These are phyloP conservation scores for Zoysia matrella DNA, from an alignment of 202 grass and related monocot genomes.

Conservation along the genomic window DNA sequence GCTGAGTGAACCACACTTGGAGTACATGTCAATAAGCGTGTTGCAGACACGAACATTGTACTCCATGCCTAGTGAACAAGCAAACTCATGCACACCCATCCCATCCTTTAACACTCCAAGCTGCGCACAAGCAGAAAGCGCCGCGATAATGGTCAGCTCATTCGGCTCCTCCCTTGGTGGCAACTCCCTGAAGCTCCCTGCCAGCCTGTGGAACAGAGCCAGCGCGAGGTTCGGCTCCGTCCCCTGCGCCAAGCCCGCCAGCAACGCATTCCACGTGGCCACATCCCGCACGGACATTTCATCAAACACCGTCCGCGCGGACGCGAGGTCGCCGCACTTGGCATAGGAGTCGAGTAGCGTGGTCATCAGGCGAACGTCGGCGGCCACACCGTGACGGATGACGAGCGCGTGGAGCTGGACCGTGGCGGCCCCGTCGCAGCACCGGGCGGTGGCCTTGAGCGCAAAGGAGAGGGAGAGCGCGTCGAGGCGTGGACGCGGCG, in stretches of 20 bases:
- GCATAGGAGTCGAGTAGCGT: constrained; percentile 72
- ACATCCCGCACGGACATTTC: constrained; percentile 67
- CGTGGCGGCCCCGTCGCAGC: constrained; percentile 43
- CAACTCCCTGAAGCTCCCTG: too few relatives aligned
- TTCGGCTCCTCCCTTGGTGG: not conserved
- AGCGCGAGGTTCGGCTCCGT: constrained; percentile 47
- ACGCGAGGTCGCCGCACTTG: constrained; percentile 44
- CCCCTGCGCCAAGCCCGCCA: constrained; percentile 65
- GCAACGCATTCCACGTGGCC: constrained; percentile 68
- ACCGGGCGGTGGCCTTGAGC: constrained; percentile 69
- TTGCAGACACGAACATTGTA: constrained; percentile 62
- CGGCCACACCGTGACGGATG: constrained; percentile 53
- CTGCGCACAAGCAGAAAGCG: constrained; percentile 74
- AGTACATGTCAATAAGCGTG: constrained; percentile 82
- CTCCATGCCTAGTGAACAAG: constrained; percentile 38
- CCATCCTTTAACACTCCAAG: constrained; percentile 59
- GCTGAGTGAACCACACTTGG: constrained; percentile 77
- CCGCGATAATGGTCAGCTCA: constrained; percentile 61
- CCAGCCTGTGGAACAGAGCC: too few relatives aligned
- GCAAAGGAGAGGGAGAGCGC: constrained; percentile 89
- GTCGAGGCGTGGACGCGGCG: constrained; percentile 55
- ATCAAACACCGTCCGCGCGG: constrained; percentile 63
- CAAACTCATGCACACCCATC: constrained; percentile 57
- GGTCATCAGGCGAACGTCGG: constrained; percentile 65
- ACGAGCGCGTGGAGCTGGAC: constrained; percentile 72